Conservation (phyloP, 768 basidiomycete genomes). For the Trametes gibbosa region DNA sequence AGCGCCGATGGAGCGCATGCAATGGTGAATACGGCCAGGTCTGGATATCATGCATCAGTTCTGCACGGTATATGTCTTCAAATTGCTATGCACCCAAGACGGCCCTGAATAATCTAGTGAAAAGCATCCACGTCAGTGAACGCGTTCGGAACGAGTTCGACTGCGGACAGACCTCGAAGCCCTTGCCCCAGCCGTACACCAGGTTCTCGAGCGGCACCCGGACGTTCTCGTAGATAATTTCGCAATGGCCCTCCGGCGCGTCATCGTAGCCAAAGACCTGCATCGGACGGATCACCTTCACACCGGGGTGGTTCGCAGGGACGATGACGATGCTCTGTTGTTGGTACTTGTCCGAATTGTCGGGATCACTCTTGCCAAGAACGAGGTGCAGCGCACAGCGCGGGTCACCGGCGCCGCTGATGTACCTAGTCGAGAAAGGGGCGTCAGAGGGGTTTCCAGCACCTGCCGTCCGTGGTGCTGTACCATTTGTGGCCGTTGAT, state of each 20-base stretch:
- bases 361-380: constrained; percentile 91
- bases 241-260: constrained; percentile 95
- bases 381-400: constrained; percentile 87
- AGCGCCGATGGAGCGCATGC: constrained; percentile 94
- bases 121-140: background rate
- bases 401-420: constrained; percentile 94
- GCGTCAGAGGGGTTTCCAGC: too few relatives aligned
- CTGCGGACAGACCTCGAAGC: constrained; percentile 70
- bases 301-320: constrained; percentile 82
- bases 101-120: constrained; percentile 86
- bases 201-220: constrained; percentile 81
- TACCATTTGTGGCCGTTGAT: constrained; percentile 98
- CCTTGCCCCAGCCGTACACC: constrained; percentile 89
- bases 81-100: constrained; percentile 62
- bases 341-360: constrained; percentile 68
- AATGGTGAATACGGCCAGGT: constrained; percentile 94
- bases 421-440: constrained; percentile 63
- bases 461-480: too few relatives aligned
- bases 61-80: background rate
- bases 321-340: constrained; percentile 96
- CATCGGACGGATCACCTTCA: constrained; percentile 91
- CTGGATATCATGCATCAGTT: constrained; percentile 34
- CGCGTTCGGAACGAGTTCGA: background rate
- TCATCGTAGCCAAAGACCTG: constrained; percentile 92
- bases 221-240: constrained; percentile 93